These are phyloP conservation scores for Artomyces pyxidatus DNA, from an alignment of 768 basidiomycete genomes.

Conservation along the genomic window DNA sequence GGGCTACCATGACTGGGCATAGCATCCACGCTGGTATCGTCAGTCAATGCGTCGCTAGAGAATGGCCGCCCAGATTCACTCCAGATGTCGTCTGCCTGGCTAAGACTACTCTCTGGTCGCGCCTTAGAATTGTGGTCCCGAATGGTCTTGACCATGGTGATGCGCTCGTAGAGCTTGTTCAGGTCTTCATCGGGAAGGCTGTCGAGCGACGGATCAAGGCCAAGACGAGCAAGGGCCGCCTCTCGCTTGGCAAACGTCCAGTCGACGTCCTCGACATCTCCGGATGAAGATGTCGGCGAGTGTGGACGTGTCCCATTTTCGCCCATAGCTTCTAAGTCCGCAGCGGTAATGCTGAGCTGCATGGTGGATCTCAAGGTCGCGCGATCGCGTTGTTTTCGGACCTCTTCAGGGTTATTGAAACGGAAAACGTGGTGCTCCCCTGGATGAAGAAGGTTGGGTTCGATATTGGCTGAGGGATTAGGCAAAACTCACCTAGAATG, in stretches of 20 bases:
- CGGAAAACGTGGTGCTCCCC: slow-evolving; percentile 97
- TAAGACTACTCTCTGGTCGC: slow-evolving; percentile 86
- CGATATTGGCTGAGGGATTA: background rate
- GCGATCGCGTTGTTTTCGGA: slow-evolving; percentile 83
- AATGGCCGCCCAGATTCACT: slow-evolving; percentile 80
- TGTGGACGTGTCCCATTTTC: slow-evolving; percentile 56
- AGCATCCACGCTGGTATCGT: slow-evolving; percentile 80
- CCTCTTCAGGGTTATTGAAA: slow-evolving; percentile 93
- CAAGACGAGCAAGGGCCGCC: slow-evolving; percentile 80
- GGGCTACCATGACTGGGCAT: slow-evolving; percentile 52
- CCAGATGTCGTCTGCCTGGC: slow-evolving; percentile 83
- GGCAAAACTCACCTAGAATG: slow-evolving; percentile 65
- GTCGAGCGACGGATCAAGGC: slow-evolving; percentile 83
- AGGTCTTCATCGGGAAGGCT: slow-evolving; percentile 92
- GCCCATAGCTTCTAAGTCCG: slow-evolving; percentile 52
- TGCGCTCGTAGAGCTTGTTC: slow-evolving; percentile 89
- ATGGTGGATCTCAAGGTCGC: slow-evolving; percentile 65
- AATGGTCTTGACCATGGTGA: slow-evolving; percentile 85
- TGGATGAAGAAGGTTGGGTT: slow-evolving; percentile 21
- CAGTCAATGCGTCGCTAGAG: slow-evolving; percentile 71
- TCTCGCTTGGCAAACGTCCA: slow-evolving; percentile 98
- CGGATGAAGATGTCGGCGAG: slow-evolving; percentile 63
- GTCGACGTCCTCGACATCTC: slow-evolving; percentile 70
- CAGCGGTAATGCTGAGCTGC: slow-evolving; percentile 55
- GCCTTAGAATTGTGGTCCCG: slow-evolving; percentile 72